Evolutionary conservation across 78 protist species (phyloP).

Genomic region (Guillardia theta): DNA sequence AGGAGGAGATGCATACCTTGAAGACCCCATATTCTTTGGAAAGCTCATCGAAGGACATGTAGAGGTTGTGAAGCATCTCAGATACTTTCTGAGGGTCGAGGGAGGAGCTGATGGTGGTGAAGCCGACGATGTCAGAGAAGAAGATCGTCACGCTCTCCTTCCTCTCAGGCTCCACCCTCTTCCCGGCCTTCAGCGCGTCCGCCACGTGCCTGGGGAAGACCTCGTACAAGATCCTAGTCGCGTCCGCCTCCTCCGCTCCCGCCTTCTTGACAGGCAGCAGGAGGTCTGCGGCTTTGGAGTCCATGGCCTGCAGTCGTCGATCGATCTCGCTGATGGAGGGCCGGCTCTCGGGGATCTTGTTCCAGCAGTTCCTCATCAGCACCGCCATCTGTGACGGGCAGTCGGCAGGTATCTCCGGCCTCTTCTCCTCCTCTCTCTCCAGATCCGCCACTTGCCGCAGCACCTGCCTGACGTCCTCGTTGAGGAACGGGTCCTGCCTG

Average conservation of each 20-base stretch:
- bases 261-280: neutral
- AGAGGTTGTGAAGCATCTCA: neutral
- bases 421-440: neutral
- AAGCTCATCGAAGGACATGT: neutral
- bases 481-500: neutral
- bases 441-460: neutral
- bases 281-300: neutral
- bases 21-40: neutral
- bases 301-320: neutral
- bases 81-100: neutral
- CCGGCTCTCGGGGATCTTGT: neutral
- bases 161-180: neutral
- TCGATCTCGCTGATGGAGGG: neutral
- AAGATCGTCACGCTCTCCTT: neutral
- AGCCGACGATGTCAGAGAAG: neutral
- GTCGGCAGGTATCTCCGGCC: neutral
- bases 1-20: neutral
- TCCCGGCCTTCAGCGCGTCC: neutral
- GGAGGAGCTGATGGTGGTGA: neutral
- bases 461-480: neutral
- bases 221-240: neutral
- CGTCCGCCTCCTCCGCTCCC: neutral
- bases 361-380: neutral
- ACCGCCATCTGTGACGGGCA: neutral
- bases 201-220: neutral